A percentile compares a stretch with the other conserved stretches of the same genome.
Conservation (phyloP, 1,284 basidiomycete genomes). For the Ceratobasidium sp. region DNA sequence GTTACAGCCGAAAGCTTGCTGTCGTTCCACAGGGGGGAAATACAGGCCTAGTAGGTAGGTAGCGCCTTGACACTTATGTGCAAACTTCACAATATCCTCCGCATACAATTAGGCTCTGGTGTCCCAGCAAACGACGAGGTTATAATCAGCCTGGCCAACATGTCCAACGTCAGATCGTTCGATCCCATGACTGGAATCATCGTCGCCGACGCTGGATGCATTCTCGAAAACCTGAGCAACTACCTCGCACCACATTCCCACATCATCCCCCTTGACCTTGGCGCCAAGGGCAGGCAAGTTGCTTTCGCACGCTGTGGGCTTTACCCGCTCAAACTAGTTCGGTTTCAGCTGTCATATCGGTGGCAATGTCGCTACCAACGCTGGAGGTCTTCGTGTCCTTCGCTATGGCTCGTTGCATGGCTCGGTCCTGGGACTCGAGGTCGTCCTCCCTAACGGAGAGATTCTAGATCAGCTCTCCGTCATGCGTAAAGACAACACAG, state of each 20-base stretch:
- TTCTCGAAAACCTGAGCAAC: constrained; percentile 92
- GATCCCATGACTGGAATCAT: constrained; percentile 81
- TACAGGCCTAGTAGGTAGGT: constrained; percentile 87
- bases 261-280: constrained; percentile 98
- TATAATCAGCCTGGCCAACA: constrained; percentile 84
- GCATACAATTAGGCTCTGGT: constrained; percentile 75
- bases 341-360: constrained; percentile 91
- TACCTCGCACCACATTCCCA: constrained; percentile 90
- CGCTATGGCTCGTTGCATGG: constrained; percentile 97
- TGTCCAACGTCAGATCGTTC: constrained; percentile 91
- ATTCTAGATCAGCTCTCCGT: constrained; percentile 87
- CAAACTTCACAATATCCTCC: neutral
- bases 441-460: constrained; percentile 97
- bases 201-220: constrained; percentile 86
- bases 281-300: constrained; percentile 93
- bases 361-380: constrained; percentile 97
- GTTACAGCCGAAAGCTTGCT: constrained; percentile 81
- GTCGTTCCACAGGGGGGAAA: constrained; percentile 99
- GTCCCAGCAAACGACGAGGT: constrained; percentile 93
- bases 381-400: constrained; percentile 93
- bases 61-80: neutral
- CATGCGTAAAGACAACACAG: constrained; percentile 98
- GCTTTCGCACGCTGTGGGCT: neutral
- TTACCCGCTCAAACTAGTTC: neutral
- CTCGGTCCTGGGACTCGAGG: constrained; percentile 95